Evolutionary conservation across 2,329 filamentous ascomycete genomes (phyloP), one percentile per base, ranked within the genome.

Genomic region (Colletotrichum camelliae): DNA sequence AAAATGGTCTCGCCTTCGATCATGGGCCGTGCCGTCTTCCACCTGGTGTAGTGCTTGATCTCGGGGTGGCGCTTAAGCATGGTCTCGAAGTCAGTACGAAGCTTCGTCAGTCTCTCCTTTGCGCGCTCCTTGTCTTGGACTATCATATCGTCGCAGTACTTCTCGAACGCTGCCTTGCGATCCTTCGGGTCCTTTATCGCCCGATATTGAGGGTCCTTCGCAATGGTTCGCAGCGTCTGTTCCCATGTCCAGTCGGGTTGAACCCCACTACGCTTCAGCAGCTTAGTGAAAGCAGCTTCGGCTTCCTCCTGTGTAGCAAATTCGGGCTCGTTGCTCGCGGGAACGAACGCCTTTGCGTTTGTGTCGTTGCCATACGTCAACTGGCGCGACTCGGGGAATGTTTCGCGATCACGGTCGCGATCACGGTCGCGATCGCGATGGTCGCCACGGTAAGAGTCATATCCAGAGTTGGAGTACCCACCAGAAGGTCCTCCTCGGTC

Each of bases 51-150:
- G 84, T 98, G 93, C 85, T 96, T 97, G 85, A 99, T 98, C 85
- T 99, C 97, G 77, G 96, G 96, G 84, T 99, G 96, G 79, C 96
- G 96, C 86, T 94, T 95, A 79, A 99, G 91, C 97, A 99, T 99
- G 71, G 93, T 96, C 79, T 94, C 94, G 85, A 99, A 99, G 88
- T 98, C 97, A 84, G 94, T 91, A 81, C 96, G 95, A 82, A 98
- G 90, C 88, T 98, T 98, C 80, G 95, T 90, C 84, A 98, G 90
- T 83, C 97, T 94, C 86, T 98, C 96, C 85, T 98, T 96, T 82
- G 96, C 96, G 80, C 94, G 94, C 84, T 97, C 95, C 88, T 97
- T 97, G 87, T 99, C 97, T 87, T 98, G 95, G 79, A 94, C 89
- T 79, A 97, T 92, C 85, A 98, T 91, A 84, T 98, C 95, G 80